Base-by-base conservation (phyloP, 1,139 yeast species). In the Saccharomyces hybrid region DNA sequence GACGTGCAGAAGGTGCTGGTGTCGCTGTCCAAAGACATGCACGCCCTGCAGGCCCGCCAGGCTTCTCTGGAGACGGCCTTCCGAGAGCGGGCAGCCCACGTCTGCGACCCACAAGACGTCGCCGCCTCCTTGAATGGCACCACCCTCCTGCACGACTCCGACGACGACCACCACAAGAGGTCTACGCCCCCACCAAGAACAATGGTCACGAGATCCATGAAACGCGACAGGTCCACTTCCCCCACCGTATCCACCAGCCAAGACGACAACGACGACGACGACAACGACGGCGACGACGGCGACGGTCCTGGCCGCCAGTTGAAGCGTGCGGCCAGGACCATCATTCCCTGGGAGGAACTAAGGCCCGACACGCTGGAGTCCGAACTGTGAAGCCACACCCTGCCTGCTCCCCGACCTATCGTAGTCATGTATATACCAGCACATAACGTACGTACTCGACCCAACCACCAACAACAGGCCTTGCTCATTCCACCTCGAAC, bases 311-410 rank as follows among this genome's bases (percentile, higher is more conserved):
- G 54, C 34, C 56, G 52, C 42, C 48, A 51, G 14, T 42, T 54
- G 26, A 38, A 38, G 44, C 44, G 54, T 54, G 27, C 42, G 26
- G 54, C 55, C 32, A 57, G 66, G 55, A 62, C 66, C 19, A 60
- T 65, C 26, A 64, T 65, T 19, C 67, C 68, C 7, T 65, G 68
- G 68, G 67, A 64, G 26, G 68, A 65, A 50, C 56, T 62, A 31
- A 57, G 42, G 6, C 47, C 34, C 24, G 50, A 48, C 26, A 16
- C 32, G 12, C 42, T 42, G 34, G 32, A 26, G 14, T 48, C 28
- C n/a, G 32, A 34, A 24, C 24, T 31, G 29, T 31, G 24, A 48
- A 9, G 29, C 16, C 21, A 9, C 12, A 4, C 16, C 16, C 16
- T 16, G 12, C 24, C 44, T 28, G 28, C 50, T 29, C 11, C 14